Conservation (phyloP, 108 stramenopile species). For the Cyclostephanos invisitatus region DNA sequence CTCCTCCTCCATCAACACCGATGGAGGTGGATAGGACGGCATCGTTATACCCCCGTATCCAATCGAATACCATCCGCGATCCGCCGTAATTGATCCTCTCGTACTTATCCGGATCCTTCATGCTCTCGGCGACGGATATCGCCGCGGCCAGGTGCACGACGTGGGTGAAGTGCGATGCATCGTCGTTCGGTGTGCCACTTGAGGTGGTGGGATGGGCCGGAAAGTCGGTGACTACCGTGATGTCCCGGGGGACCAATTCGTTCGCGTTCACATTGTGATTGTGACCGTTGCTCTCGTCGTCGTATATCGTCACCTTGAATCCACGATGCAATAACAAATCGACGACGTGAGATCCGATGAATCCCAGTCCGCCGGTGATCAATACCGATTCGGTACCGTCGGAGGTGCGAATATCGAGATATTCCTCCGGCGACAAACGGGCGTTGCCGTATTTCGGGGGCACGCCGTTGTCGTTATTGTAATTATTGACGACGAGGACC, state of each 20-base stretch:
- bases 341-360: slow-evolving; percentile 78
- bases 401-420: slow-evolving; percentile 29
- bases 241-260: slow-evolving; percentile 47
- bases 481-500: not conserved
- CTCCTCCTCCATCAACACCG: not conserved
- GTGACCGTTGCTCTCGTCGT: slow-evolving; percentile 65
- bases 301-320: slow-evolving; percentile 76
- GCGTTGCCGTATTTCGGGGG: slow-evolving; percentile 34
- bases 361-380: slow-evolving; percentile 84
- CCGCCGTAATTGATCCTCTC: slow-evolving; percentile 44
- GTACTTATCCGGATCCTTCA: slow-evolving; percentile 49
- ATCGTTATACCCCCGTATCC: slow-evolving; percentile 36
- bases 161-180: slow-evolving; percentile 69
- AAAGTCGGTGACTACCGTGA: slow-evolving; percentile 44
- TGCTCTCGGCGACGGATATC: slow-evolving; percentile 69
- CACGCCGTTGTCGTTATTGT: not conserved
- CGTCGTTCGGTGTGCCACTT: no score
- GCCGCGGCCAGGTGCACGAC: slow-evolving; percentile 50
- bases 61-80: slow-evolving; percentile 54
- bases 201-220: slow-evolving; percentile 28
- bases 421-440: slow-evolving; percentile 34
- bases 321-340: slow-evolving; percentile 69
- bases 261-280: slow-evolving; percentile 37
- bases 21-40: not conserved
- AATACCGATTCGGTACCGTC: slow-evolving; percentile 52